Evolutionary conservation across 140 eudicot species (phyloP).

Genomic region (Bidens hawaiensis): DNA sequence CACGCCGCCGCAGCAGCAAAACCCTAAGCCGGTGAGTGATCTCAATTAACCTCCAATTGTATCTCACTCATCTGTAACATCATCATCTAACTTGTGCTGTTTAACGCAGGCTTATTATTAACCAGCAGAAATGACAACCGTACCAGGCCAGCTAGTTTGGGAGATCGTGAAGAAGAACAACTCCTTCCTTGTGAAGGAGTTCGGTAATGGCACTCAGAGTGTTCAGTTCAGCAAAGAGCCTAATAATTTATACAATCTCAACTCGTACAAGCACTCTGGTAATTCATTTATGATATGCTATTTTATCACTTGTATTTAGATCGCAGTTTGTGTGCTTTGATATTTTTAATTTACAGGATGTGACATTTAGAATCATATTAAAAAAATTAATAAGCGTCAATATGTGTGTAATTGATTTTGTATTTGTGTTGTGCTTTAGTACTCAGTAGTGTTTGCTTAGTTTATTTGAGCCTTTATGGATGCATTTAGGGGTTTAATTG

Average conservation of each 20-base stretch:
- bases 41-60: background rate
- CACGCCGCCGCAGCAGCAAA: slow-evolving; percentile 25
- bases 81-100: background rate
- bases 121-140: slow-evolving; percentile 67
- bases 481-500: background rate
- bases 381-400: background rate
- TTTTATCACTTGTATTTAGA: background rate
- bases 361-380: too few species aligned
- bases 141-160: slow-evolving; percentile 90
- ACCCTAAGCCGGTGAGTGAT: slow-evolving; percentile 32
- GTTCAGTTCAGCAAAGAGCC: slow-evolving; percentile 85
- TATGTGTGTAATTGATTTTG: background rate
- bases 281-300: background rate
- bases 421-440: background rate
- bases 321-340: background rate
- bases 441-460: background rate
- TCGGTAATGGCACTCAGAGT: slow-evolving; percentile 73
- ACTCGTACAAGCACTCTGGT: slow-evolving; percentile 96
- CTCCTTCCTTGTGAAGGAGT: slow-evolving; percentile 85
- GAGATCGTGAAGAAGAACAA: slow-evolving; percentile 98
- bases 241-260: slow-evolving; percentile 79
- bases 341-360: background rate
- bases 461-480: background rate
- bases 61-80: background rate
- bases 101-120: slow-evolving; percentile 10